Evolutionary conservation across 306 rosid species (phyloP), one percentile per base, ranked within the genome.

Genomic region (Aeschynomene evenia): DNA sequence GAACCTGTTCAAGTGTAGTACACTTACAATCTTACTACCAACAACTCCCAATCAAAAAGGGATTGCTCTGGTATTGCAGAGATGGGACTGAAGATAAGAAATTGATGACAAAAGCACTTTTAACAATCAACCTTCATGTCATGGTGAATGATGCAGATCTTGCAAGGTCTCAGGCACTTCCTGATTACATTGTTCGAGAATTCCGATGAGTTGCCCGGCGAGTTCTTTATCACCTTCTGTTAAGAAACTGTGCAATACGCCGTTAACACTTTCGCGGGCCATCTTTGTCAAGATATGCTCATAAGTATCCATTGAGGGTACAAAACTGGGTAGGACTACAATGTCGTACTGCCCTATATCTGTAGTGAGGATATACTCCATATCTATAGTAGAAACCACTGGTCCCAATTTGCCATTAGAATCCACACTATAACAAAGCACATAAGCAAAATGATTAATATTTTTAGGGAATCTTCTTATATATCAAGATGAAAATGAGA

Each of bases 161-260:
- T 75, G 37, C 37, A 88, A 70, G 69, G 84, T 62, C 15, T 74
- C 69, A 23, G 89, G 91, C 74, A 86, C 88, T 12, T 79, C 73
- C 85, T 88, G 97, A 59, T 80, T 79, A 61, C 88, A 85, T 77
- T 81, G 82, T 75, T 91, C 78, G 46, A 91, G 85, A 69, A 78
- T 80, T 70, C 74, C 48, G 10, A 79, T 70, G 51, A 86, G 83
- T 5, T 85, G 81, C 56, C 75, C 79, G 12, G 85, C 89, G 67
- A 77, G 71, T 56, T 61, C 77, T 34, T 73, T 21, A 23, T 85
- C 85, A 60, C 72, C 70, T 62, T 77, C 42, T 10, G 85, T 79
- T 42, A 91, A 61, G 79, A 84, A 84, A 82, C 78, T 73, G 68
- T 78, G 81, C 89, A 88, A 66, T 37, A 76, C 77, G 2, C 92